Conservation (phyloP, 139 green algal genomes). For the Edaphochlamys debaryana region DNA sequence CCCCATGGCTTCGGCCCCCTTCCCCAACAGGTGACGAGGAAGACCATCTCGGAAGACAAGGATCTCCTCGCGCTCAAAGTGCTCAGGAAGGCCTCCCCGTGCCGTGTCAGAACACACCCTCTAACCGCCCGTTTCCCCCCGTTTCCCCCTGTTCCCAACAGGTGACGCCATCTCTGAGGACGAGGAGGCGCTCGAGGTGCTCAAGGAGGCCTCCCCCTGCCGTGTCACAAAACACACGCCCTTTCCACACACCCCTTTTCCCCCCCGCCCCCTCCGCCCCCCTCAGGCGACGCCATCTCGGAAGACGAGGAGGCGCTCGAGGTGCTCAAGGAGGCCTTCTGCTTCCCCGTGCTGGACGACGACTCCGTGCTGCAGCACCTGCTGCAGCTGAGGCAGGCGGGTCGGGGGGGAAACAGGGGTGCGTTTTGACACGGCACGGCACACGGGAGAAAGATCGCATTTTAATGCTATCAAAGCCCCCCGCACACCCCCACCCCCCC, state of each 20-base stretch:
- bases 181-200: conserved; percentile 45
- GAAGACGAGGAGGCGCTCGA: conserved; percentile 36
- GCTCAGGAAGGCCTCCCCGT: too few relatives aligned
- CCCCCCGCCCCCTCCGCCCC: background rate
- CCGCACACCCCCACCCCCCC: background rate
- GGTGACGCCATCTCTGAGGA: conserved; percentile 22
- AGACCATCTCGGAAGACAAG: too few relatives aligned
- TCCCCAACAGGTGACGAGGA: too few relatives aligned
- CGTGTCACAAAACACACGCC: too few relatives aligned
- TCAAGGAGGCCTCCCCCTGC: conserved; percentile 44
- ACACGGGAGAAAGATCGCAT: too few relatives aligned
- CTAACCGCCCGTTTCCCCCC: background rate
- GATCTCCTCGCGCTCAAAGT: too few relatives aligned
- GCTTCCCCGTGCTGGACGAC: conserved; percentile 34
- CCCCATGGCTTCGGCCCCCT: too few relatives aligned
- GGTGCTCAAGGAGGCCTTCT: conserved; percentile 47
- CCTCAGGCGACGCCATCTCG: conserved; percentile 35
- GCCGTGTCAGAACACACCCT: too few relatives aligned
- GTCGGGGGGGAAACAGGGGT: background rate
- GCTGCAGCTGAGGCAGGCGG: conserved; percentile 30
- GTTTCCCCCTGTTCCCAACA: background rate
- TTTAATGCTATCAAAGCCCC: background rate
- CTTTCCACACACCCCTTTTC: too few relatives aligned
- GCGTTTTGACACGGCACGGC: too few relatives aligned
- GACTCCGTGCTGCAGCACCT: conserved; percentile 42